A percentile compares a stretch with the other conserved stretches of the same genome.
phyloP scores from a whole-genome alignment of 169 alveolate genomes.

The Cytauxzoon felis region DNA sequence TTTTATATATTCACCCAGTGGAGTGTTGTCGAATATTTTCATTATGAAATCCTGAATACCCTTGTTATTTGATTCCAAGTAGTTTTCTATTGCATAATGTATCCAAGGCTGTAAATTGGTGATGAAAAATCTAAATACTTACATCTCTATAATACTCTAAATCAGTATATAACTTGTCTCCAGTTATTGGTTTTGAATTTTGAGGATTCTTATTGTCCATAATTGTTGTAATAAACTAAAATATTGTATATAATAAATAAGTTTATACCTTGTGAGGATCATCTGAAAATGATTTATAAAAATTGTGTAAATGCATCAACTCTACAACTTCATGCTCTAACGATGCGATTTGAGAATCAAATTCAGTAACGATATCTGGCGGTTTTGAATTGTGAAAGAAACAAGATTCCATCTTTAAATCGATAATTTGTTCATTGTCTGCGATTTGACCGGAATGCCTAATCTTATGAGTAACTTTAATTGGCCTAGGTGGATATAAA shows the following conservation, averaged over 20 bases:
- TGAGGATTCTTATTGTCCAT: constrained; percentile 7
- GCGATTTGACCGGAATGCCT: constrained; percentile 5
- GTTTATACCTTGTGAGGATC: constrained; percentile 31
- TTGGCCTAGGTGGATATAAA: constrained; percentile 30
- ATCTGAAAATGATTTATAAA: neutral
- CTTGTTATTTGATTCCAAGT: constrained; percentile 13
- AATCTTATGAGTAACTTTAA: constrained; percentile 18
- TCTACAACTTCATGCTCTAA: constrained; percentile 23
- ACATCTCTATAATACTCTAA: constrained; percentile 4
- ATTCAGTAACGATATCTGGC: neutral
- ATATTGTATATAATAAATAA: neutral
- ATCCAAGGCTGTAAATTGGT: constrained; percentile 13
- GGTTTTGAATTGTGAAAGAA: neutral
- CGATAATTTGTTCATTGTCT: constrained; percentile 2
- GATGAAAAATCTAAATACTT: neutral
- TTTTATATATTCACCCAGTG: neutral
- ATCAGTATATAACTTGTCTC: neutral
- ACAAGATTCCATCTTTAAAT: constrained; percentile 8
- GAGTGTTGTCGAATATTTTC: constrained; percentile 11
- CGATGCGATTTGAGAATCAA: constrained; percentile 17
- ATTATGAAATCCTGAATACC: constrained; percentile 12
- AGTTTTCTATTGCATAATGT: constrained; percentile 20
- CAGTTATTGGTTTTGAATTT: constrained; percentile 9
- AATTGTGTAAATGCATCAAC: constrained; percentile 16
- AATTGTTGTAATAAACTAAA: constrained; percentile 4